phyloP scores from a whole-genome alignment of 805 yeast genomes.

The Lachancea dasiensis region DNA sequence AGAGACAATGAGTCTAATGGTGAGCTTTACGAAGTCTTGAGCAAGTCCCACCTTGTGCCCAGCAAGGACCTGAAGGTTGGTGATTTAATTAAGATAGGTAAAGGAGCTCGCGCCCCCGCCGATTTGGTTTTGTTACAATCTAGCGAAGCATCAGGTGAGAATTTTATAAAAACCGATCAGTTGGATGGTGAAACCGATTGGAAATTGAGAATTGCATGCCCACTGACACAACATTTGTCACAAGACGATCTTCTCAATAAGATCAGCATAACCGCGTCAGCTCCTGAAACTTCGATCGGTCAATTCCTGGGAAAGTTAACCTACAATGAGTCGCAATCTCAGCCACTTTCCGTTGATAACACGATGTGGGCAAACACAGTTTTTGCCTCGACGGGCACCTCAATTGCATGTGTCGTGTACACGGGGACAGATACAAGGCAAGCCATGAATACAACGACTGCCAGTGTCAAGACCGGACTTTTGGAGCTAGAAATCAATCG shows the following conservation, averaged over 20 bases:
- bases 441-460: constrained; percentile 82
- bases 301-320: constrained; percentile 70
- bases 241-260: constrained; percentile 44
- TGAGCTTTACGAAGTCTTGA: constrained; percentile 71
- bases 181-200: constrained; percentile 99
- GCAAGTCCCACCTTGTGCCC: constrained; percentile 38
- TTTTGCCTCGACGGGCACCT: constrained; percentile 79
- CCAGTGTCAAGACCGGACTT: constrained; percentile 85
- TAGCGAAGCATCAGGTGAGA: constrained; percentile 75
- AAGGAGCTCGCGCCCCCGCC: constrained; percentile 88
- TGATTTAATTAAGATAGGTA: constrained; percentile 70
- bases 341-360: constrained; percentile 78
- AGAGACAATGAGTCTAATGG: constrained; percentile 86
- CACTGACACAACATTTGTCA: constrained; percentile 58
- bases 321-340: constrained; percentile 46
- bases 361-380: constrained; percentile 99
- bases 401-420: constrained; percentile 80
- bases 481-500: constrained; percentile 86
- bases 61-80: constrained; percentile 75
- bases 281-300: constrained; percentile 82
- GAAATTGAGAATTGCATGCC: constrained; percentile 81
- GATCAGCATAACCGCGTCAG: constrained; percentile 58
- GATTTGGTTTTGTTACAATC: constrained; percentile 83
- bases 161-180: constrained; percentile 94
- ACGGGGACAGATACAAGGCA: constrained; percentile 94